Conservation (phyloP, 768 basidiomycete species). For the Tricholoma saponaceum region DNA sequence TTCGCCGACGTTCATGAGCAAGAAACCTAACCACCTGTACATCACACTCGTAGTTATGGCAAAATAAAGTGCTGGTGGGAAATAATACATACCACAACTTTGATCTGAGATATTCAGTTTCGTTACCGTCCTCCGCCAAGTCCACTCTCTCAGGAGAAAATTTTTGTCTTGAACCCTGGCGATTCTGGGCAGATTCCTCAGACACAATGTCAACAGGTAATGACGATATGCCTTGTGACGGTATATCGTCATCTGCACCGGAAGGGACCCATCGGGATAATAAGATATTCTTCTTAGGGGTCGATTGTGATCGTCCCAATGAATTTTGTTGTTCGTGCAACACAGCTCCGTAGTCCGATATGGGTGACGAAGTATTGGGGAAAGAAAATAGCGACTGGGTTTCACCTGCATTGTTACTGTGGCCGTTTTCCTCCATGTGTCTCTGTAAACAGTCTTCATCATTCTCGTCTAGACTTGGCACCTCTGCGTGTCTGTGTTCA, state of each 20-base stretch:
- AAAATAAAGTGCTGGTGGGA: neutral
- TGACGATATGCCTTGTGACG: neutral
- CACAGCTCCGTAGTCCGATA: constrained; percentile 11
- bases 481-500: constrained; percentile 3
- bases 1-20: constrained; percentile 90
- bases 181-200: constrained; percentile 30
- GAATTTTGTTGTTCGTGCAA: neutral
- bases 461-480: constrained; percentile 22
- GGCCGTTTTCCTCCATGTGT: neutral
- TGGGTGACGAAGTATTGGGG: constrained; percentile 7
- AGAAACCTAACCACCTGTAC: constrained; percentile 83
- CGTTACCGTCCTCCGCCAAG: constrained; percentile 40
- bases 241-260: constrained; percentile 16
- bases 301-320: neutral
- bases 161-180: constrained; percentile 6
- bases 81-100: constrained; percentile 64
- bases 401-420: constrained; percentile 2
- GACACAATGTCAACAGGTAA: constrained; percentile 41
- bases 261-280: constrained; percentile 32
- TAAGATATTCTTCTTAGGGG: constrained; percentile 17
- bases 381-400: constrained; percentile 10
- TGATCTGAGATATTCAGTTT: constrained; percentile 77
- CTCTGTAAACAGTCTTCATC: constrained; percentile 17
- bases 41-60: neutral
- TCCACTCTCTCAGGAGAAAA: constrained; percentile 7